phyloP scores from a whole-genome alignment of 352 stramenopile genomes.

The Bremia lactucae region DNA sequence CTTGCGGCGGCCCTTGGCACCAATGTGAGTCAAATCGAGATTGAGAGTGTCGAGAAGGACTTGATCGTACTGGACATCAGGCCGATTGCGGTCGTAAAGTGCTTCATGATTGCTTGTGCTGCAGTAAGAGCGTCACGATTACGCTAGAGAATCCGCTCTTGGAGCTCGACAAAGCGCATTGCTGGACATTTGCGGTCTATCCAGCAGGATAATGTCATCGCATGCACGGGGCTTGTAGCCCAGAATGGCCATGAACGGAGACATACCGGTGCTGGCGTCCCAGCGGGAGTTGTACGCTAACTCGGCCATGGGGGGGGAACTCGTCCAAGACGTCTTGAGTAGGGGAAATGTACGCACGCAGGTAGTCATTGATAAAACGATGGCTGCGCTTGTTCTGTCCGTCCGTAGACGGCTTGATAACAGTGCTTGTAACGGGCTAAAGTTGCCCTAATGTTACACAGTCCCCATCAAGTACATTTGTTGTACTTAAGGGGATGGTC shows the following conservation, averaged over 20 bases:
- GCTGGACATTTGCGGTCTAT: not conserved
- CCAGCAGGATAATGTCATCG: too few species aligned
- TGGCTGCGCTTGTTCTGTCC: not conserved
- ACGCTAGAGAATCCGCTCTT: too few species aligned
- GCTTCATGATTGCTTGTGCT: not conserved
- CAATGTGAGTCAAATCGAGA: conserved; percentile 2
- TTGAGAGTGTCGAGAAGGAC: too few species aligned
- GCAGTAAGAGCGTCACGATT: not conserved
- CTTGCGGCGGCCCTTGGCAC: conserved; percentile 1
- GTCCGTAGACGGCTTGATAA: not conserved
- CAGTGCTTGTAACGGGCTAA: too few species aligned
- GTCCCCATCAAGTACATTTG: too few species aligned
- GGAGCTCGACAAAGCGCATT: too few species aligned
- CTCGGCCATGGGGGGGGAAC: not conserved
- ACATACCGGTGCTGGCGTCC: not conserved
- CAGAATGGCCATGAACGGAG: not conserved
- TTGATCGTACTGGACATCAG: not conserved
- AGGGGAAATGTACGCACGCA: too few species aligned
- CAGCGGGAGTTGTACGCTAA: not conserved
- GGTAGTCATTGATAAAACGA: too few species aligned
- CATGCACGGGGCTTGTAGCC: too few species aligned
- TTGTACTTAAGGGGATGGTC: too few species aligned
- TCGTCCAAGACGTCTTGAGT: not conserved
- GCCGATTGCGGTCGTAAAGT: not conserved
- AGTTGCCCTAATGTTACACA: too few species aligned